These are phyloP conservation scores for Chrysochromulina parva DNA, from an alignment of 78 protist genomes.

Conservation along the genomic window DNA sequence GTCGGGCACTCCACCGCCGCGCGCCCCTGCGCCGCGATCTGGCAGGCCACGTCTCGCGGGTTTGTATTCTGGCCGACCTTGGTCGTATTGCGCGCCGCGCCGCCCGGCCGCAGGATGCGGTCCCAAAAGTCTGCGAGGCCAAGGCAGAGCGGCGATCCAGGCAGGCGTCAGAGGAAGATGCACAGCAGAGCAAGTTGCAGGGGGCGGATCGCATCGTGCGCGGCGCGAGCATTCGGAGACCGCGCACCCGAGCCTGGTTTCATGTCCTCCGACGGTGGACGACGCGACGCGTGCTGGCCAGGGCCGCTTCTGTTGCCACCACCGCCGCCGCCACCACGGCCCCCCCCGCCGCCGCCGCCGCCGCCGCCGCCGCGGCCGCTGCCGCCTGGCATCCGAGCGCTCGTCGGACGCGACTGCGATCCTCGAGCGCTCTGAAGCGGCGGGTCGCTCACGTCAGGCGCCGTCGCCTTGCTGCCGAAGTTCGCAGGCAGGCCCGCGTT, in stretches of 20 bases:
- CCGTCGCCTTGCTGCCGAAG: too few species aligned
- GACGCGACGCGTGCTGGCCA: background rate
- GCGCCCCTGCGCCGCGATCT: slow-evolving; percentile 9
- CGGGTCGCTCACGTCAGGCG: too few species aligned
- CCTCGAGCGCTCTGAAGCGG: too few species aligned
- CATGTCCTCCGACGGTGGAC: background rate
- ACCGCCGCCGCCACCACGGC: too few species aligned
- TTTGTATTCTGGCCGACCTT: background rate
- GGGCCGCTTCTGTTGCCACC: background rate
- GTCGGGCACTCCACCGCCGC: background rate
- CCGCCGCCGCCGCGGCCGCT: too few species aligned
- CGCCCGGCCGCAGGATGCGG: background rate
- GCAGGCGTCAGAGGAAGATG: background rate
- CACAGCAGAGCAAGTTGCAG: background rate
- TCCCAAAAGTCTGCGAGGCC: background rate
- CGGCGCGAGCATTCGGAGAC: background rate
- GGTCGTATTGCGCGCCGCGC: background rate
- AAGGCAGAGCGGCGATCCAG: background rate
- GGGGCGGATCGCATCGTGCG: background rate
- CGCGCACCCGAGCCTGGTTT: background rate
- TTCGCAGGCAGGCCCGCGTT: too few species aligned
- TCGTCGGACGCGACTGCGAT: too few species aligned
- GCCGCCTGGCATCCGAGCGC: too few species aligned
- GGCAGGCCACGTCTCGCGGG: background rate
- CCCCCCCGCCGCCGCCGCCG: too few species aligned